Percentiles rank a stretch among this genome's conserved stretches.
Conservation (phyloP, 2,329 filamentous ascomycete genomes). For the Phyllosticta citrichinensis region DNA sequence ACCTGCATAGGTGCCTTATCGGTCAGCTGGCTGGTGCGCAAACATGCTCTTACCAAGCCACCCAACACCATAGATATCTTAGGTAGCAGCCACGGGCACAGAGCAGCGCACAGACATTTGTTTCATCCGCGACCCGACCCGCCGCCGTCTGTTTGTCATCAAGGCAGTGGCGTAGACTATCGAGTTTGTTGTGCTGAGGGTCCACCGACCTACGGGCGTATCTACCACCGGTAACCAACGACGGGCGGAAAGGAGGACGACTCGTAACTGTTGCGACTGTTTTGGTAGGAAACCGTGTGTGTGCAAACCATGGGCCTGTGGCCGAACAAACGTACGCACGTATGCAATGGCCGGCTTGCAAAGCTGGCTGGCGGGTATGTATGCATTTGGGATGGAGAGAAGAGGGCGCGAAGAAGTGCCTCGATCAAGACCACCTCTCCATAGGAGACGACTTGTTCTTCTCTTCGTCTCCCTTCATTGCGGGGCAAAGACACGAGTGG, state of each 20-base stretch:
- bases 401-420: background rate
- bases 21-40: too few relatives aligned
- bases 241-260: background rate
- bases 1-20: too few relatives aligned
- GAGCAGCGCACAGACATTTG: background rate
- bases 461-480: background rate
- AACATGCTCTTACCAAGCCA: too few relatives aligned
- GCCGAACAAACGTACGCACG: too few relatives aligned
- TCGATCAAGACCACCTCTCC: background rate
- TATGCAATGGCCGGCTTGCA: too few relatives aligned
- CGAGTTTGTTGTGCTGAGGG: background rate
- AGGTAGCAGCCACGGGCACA: background rate
- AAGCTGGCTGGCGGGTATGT: too few relatives aligned
- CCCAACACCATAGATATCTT: too few relatives aligned
- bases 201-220: background rate
- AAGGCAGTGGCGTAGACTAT: background rate
- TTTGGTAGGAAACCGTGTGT: too few relatives aligned
- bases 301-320: too few relatives aligned
- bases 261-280: too few relatives aligned
- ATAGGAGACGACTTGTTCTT: background rate
- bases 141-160: background rate
- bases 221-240: background rate
- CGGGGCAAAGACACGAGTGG: background rate
- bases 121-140: background rate
- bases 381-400: background rate